A percentile compares a stretch with the other conserved stretches of the same genome.
These are phyloP conservation scores for Pseudogymnoascus verrucosus DNA, from an alignment of 2,329 filamentous ascomycete genomes.

Conservation along the genomic window DNA sequence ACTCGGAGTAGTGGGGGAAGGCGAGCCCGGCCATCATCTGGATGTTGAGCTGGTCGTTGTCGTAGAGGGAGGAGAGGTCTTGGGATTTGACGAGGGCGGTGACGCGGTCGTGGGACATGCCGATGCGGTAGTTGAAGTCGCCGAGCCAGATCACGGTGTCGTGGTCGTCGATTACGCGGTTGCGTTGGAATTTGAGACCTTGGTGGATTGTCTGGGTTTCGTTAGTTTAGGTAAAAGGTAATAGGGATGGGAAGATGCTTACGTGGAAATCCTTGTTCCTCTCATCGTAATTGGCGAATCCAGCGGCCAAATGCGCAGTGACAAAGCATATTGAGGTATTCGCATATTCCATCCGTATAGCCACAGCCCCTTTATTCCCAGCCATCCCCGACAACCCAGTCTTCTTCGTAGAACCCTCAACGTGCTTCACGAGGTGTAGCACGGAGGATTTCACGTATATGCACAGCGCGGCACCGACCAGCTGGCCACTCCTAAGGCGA, in stretches of 20 bases:
- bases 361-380: slow-evolving; percentile 95
- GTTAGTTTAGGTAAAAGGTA: background rate
- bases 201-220: slow-evolving; percentile 41
- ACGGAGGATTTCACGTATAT: slow-evolving; percentile 79
- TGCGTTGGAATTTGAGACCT: slow-evolving; percentile 83
- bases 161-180: slow-evolving; percentile 85
- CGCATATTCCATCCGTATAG: slow-evolving; percentile 89
- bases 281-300: slow-evolving; percentile 95
- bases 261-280: slow-evolving; percentile 89
- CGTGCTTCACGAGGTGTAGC: slow-evolving; percentile 82
- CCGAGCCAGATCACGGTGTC: slow-evolving; percentile 88
- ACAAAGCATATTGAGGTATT: slow-evolving; percentile 92
- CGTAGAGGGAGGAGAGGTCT: slow-evolving; percentile 73
- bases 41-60: slow-evolving; percentile 91
- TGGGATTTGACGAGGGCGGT: slow-evolving; percentile 63
- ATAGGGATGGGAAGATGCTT: background rate
- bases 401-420: slow-evolving; percentile 94
- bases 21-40: slow-evolving; percentile 91
- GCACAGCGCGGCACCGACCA: slow-evolving; percentile 87
- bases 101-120: slow-evolving; percentile 69
- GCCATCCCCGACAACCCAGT: slow-evolving; percentile 91
- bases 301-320: slow-evolving; percentile 90
- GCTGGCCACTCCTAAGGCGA: slow-evolving; percentile 79
- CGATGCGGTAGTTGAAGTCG: slow-evolving; percentile 97
- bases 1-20: slow-evolving; percentile 89